phyloP scores from a whole-genome alignment of 257 asterid species.

The Solanum ossicruentum region DNA sequence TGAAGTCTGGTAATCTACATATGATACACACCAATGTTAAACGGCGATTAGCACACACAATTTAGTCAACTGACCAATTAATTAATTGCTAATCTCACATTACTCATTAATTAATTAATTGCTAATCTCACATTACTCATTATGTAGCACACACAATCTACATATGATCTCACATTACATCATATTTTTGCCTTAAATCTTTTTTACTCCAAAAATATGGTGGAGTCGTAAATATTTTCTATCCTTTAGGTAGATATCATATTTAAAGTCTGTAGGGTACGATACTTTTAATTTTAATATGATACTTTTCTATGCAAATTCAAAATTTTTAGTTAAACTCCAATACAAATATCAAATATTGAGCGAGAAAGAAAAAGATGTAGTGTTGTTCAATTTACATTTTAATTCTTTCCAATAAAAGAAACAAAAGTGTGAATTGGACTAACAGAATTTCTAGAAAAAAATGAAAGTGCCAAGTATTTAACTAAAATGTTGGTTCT shows the following conservation, averaged over 20 bases:
- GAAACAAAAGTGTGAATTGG: not conserved
- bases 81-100: not conserved
- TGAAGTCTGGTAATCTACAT: not conserved
- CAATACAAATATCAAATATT: not conserved
- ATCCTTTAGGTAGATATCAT: too few species aligned
- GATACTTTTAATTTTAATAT: not conserved
- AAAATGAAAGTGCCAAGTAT: not conserved
- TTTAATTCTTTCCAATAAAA: not conserved
- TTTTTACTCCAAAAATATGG: too few species aligned
- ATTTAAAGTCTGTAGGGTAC: too few species aligned
- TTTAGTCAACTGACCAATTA: not conserved
- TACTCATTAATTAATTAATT: too few species aligned
- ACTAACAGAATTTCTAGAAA: not conserved
- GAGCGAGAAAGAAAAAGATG: not conserved
- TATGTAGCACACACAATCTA: too few species aligned
- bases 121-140: too few species aligned
- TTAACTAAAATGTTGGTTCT: not conserved
- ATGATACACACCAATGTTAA: not conserved
- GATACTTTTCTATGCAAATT: not conserved
- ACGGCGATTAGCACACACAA: not conserved
- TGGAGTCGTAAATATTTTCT: too few species aligned
- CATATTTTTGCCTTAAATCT: not conserved
- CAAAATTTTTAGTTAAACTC: not conserved
- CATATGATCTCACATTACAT: too few species aligned
- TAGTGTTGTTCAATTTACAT: not conserved